Base-by-base conservation (phyloP, 345 rosid genomes). In the Bruguiera sexangula region DNA sequence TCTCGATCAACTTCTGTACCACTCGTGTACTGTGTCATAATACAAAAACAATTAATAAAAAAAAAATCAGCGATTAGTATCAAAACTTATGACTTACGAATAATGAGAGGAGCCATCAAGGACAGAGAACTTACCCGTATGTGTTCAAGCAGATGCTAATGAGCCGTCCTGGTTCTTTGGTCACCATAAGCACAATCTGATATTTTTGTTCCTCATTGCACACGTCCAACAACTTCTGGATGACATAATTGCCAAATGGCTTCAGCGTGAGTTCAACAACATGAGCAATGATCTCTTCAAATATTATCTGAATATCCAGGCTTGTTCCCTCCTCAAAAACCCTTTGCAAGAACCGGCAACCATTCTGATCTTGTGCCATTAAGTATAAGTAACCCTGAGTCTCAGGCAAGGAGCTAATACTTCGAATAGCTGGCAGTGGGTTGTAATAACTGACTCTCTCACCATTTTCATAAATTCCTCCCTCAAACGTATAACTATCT, bases 1-100 rank as follows among this genome's bases (percentile, higher is more conserved):
- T 79, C 85, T 79, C 86, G 48, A 88, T 79, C 68, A 88, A 50
- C 80, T 76, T 84, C 77, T 88, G 93, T 0, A 86, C 81, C 32
- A 82, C 93, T 31, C 93, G 84, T 54, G 88, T 86, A 31, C 90
- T 88, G 89, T 32, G 62, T 26, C 24, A 58, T 8, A 32, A 22
- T n/a, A 57, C 22, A 15, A 64, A 20, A 10, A 21, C 7, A 36
- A 61, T 24, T 51, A 8, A n/a, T n/a, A n/a, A 5, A 37, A 6
- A 11, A 36, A 26, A 9, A 15, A 56, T 56, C 60, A 24, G 48
- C 34, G 34, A 6, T 21, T 20, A 46, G 6, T 21, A 19, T 26
- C 51, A 67, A 15, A 19, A 46, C 50, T 43, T 43, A 36, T 36
- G 8, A 24, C 9, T 27, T 37, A 7, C 15, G 63, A 62, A 52